Base-by-base conservation (phyloP, 2,329 filamentous ascomycete genomes). In the Colletotrichum somersetense region DNA sequence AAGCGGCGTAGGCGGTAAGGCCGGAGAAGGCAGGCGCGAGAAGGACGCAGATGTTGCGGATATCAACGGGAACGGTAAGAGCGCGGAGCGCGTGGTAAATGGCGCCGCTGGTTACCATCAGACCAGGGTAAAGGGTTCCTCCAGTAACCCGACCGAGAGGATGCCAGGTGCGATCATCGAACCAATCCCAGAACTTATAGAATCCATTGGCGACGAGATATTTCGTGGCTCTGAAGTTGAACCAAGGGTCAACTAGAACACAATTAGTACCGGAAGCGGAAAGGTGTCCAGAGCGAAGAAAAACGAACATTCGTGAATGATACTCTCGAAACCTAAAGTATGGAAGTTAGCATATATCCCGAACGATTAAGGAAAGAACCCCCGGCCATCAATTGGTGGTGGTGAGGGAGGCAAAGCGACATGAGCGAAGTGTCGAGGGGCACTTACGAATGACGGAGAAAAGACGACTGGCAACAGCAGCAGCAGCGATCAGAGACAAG, bases 161-260 rank as follows among this genome's bases (percentile, higher is more conserved):
- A 84, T 99, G 96, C 96, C 96, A 99, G 90, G 96, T 99, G 86
- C 96, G 92, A 87, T 99, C 96, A 84, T 99, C 96, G 80, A 99
- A 99, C 96, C 96, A 99, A 83, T 99, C 96, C 96, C 96, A 99
- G 82, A 99, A 99, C 83, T 93, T 95, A 84, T 97, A 97, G 86
- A 99, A 98, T 78, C 96, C 96, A 91, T 99, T 91, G 80, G 96
- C 90, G 67, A 99, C 94, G 67, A 99, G 90, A 80, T 99, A 98
- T 85, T 98, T 98, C 68, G 96, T 98, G 76, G 96, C 96, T 83
- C 96, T 90, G 85, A 99, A 99, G 85, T 99, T 99, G 87, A 99
- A 99, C 96, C 96, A 99, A 46, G 96, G 96, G 85, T 99, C 96
- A 85, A 99, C 96, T 99, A 80, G 56, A 62, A 53, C 75, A 16